These are phyloP conservation scores for Sherardia arvensis DNA, from an alignment of 257 asterid genomes.

Conservation along the genomic window DNA sequence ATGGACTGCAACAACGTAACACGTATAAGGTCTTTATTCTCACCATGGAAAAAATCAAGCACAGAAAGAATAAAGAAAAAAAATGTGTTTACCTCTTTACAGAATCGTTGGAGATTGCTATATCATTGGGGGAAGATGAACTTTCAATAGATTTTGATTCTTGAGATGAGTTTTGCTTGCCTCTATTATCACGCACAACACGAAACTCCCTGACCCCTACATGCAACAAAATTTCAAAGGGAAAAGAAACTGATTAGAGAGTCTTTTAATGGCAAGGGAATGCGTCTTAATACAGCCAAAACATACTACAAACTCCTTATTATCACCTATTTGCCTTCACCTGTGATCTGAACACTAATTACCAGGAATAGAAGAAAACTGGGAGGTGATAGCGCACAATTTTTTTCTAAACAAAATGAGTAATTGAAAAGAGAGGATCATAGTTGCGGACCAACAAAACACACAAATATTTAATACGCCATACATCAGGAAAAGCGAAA, in stretches of 20 bases:
- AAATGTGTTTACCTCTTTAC: slow-evolving; percentile 18
- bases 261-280: neutral
- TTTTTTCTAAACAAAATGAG: neutral
- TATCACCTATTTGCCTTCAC: neutral
- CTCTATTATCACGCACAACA: slow-evolving; percentile 85
- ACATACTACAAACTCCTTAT: neutral
- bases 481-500: slow-evolving; percentile 10
- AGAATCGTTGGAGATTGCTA: slow-evolving; percentile 22
- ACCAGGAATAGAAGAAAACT: neutral
- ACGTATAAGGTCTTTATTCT: neutral
- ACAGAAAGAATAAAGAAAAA: no score
- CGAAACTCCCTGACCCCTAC: slow-evolving; percentile 78
- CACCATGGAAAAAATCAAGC: neutral
- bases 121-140: slow-evolving; percentile 37
- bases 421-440: neutral
- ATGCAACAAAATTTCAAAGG: slow-evolving; percentile 25
- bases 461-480: neutral
- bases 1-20: slow-evolving; percentile 29
- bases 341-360: neutral
- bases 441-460: neutral
- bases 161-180: slow-evolving; percentile 37
- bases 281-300: neutral
- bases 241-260: slow-evolving; percentile 14
- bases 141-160: slow-evolving; percentile 45
- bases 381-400: no score